Evolutionary conservation across 139 green algal species (phyloP).

Genomic region (Chlamydomonas sp.): DNA sequence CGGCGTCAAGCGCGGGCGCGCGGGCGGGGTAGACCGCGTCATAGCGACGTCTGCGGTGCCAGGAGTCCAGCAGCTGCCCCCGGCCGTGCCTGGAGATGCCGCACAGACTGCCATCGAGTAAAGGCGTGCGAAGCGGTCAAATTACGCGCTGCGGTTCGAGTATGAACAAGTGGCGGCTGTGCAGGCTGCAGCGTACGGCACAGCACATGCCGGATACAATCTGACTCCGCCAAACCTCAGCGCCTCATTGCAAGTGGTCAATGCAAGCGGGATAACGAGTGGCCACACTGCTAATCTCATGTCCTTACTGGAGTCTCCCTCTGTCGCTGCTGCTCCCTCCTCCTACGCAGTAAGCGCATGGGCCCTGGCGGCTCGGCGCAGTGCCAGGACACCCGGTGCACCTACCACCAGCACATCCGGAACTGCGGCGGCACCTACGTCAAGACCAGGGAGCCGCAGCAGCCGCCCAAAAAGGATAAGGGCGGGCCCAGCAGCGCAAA

Average conservation of each 20-base stretch:
- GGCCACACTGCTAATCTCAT: too few relatives aligned
- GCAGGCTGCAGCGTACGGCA: too few relatives aligned
- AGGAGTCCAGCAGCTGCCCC: background rate
- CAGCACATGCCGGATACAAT: too few relatives aligned
- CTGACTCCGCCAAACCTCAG: too few relatives aligned
- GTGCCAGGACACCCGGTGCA: constrained; percentile 66
- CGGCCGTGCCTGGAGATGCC: too few relatives aligned
- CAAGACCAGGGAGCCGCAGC: constrained; percentile 27
- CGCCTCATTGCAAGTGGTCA: too few relatives aligned
- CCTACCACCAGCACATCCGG: constrained; percentile 67
- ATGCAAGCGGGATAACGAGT: too few relatives aligned
- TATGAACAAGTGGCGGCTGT: too few relatives aligned
- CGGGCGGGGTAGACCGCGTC: background rate
- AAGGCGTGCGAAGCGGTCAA: too few relatives aligned
- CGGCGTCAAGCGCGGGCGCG: background rate
- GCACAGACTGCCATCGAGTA: too few relatives aligned
- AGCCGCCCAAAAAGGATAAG: too few relatives aligned
- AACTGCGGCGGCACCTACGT: constrained; percentile 67
- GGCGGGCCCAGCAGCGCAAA: background rate
- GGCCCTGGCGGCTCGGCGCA: background rate
- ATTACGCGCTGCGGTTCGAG: too few relatives aligned
- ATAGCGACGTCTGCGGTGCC: background rate
- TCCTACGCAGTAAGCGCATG: background rate
- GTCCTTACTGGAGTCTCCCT: background rate
- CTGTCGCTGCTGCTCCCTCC: background rate